phyloP scores from a whole-genome alignment of 768 basidiomycete species.

The Mycena galericulata region DNA sequence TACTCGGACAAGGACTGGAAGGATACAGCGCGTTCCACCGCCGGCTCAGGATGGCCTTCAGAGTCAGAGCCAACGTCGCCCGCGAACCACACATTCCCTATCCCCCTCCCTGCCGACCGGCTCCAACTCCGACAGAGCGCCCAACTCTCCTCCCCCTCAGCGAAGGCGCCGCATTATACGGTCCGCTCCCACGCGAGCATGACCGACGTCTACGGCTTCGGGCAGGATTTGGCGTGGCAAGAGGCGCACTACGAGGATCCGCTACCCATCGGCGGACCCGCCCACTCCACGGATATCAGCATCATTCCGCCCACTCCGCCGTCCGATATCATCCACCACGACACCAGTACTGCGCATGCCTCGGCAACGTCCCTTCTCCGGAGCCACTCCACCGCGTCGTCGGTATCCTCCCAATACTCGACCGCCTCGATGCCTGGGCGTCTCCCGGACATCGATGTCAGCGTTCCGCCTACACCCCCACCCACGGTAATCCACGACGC shows the following conservation, averaged over 20 bases:
- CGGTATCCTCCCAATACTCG: slow-evolving; percentile 20
- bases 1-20: not conserved
- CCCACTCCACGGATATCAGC: slow-evolving; percentile 7
- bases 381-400: slow-evolving; percentile 18
- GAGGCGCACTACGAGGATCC: slow-evolving; percentile 27
- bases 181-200: not conserved
- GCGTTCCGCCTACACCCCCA: no score
- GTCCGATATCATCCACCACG: not conserved
- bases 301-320: slow-evolving; percentile 10
- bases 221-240: slow-evolving; percentile 26
- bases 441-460: no score
- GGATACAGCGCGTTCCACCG: not conserved
- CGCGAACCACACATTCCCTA: not conserved
- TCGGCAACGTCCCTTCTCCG: not conserved
- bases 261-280: not conserved
- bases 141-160: not conserved
- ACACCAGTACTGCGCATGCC: not conserved
- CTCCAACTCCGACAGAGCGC: not conserved
- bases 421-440: not conserved
- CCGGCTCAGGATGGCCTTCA: not conserved
- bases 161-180: slow-evolving; percentile 19
- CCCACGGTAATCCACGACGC: not conserved
- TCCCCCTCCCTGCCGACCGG: not conserved
- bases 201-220: slow-evolving; percentile 19
- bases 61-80: slow-evolving; percentile 19